Evolutionary conservation across 257 asterid species (phyloP).

Genomic region (Prunella vulgaris): DNA sequence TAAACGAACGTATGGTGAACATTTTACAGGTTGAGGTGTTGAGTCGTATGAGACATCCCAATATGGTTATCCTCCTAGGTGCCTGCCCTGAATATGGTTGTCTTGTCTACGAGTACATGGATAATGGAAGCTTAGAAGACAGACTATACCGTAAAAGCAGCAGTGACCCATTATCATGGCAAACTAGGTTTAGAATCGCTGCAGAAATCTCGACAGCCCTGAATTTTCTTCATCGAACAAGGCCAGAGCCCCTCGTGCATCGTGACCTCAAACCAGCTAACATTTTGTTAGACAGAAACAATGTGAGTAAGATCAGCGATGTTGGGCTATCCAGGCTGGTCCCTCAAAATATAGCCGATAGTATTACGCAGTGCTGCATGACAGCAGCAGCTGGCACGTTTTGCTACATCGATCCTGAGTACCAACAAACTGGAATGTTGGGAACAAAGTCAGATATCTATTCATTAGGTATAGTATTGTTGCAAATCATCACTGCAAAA

Average conservation of each 20-base stretch:
- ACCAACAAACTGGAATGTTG: conserved; percentile 84
- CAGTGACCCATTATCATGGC: conserved; percentile 60
- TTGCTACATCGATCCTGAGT: conserved; percentile 96
- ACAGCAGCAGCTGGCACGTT: conserved; percentile 98
- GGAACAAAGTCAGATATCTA: conserved; percentile 82
- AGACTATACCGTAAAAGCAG: conserved; percentile 50
- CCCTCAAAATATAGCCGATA: conserved; percentile 55
- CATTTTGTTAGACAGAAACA: conserved; percentile 70
- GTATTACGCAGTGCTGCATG: conserved; percentile 63
- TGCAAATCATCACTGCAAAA: conserved; percentile 71
- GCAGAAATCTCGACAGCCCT: conserved; percentile 88
- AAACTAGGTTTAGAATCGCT: conserved; percentile 66
- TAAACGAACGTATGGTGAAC: no score
- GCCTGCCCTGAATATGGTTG: conserved; percentile 94
- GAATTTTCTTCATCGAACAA: conserved; percentile 76
- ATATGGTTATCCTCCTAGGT: conserved; percentile 92
- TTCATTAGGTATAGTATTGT: conserved; percentile 61
- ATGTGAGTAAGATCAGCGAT: conserved; percentile 80
- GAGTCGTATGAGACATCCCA: conserved; percentile 82
- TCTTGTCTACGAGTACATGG: conserved; percentile 90
- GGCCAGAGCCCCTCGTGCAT: conserved; percentile 90
- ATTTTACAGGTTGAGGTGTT: conserved; percentile 69
- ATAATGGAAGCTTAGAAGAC: conserved; percentile 85
- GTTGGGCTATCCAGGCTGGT: conserved; percentile 85
- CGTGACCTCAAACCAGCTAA: conserved; percentile 95